Percentiles rank a stretch among this genome's conserved stretches.
These are phyloP conservation scores for Pouteria campechiana DNA, from an alignment of 179 eudicot genomes.

Conservation along the genomic window DNA sequence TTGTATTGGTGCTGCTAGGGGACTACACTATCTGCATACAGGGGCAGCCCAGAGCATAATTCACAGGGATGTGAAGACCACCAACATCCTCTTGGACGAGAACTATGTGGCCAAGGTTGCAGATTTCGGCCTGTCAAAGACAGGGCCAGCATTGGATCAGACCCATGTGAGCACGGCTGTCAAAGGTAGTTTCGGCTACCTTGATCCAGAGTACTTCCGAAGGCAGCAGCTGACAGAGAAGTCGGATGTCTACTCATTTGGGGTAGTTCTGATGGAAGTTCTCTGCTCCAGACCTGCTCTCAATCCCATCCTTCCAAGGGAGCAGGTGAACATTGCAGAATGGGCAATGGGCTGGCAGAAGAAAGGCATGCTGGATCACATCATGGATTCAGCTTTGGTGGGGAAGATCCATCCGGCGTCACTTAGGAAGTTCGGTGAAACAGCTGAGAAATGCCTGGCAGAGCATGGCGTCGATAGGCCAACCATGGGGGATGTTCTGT, in stretches of 20 bases:
- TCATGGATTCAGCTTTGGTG: constrained; percentile 20
- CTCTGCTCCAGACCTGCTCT: constrained; percentile 39
- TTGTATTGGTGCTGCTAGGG: constrained; percentile 39
- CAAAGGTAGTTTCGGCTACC: constrained; percentile 42
- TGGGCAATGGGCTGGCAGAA: constrained; percentile 40
- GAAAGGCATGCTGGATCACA: constrained; percentile 31
- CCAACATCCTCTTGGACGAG: constrained; percentile 33
- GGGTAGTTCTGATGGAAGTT: constrained; percentile 39
- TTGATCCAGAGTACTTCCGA: constrained; percentile 40
- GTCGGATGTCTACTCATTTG: constrained; percentile 43
- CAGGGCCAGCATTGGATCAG: constrained; percentile 33
- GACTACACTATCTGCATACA: constrained; percentile 41
- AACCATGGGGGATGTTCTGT: constrained; percentile 38
- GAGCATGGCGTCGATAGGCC: constrained; percentile 42
- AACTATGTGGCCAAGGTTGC: constrained; percentile 40
- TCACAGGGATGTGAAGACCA: constrained; percentile 36
- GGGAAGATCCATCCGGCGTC: constrained; percentile 29
- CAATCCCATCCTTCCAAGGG: constrained; percentile 34
- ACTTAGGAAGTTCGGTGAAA: constrained; percentile 32
- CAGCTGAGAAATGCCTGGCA: constrained; percentile 38
- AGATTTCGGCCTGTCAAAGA: constrained; percentile 34
- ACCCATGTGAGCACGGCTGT: constrained; percentile 46
- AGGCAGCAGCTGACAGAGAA: constrained; percentile 43
- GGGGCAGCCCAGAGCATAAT: constrained; percentile 30
- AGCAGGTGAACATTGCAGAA: constrained; percentile 37